Evolutionary conservation across 2,329 filamentous ascomycete genomes (phyloP), one percentile per base, ranked within the genome.

Genomic region (Alternaria infectoria): DNA sequence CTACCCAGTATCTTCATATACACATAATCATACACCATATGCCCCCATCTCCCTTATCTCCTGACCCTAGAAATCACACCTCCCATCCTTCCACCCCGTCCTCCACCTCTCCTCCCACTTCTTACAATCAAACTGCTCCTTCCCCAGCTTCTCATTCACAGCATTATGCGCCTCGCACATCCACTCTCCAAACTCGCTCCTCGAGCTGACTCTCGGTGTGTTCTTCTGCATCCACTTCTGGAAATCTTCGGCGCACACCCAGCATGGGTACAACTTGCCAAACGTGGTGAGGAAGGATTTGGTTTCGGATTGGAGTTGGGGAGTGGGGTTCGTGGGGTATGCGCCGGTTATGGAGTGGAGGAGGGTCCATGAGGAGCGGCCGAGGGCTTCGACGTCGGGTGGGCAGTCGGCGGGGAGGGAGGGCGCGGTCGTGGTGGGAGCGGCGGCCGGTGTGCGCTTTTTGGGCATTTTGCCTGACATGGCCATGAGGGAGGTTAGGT

Each of bases 211-310:
- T 59, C 82, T 75, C 43, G 95, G 89, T 75, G 88, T 87, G 69
- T 94, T 91, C 66, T 86, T 86, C 66, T 84, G 85, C 83, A 98
- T 90, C 86, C 95, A 98, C 0, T 79, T 79, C 79, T 91, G 91
- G 79, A 99, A 97, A 77, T 98, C 95, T 64, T 95, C 91, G 32
- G 94, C 96, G 80, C 96, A 99, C 4, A 91, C 88, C 93, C 94
- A 97, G 84, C 96, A 99, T 5, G 96, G 96, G 77, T 99, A 99
- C 19, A 98, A 81, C 70, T 91, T 91, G 25, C 92, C 90, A 79
- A 99, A 97, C 3, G 93, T 85, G 23, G 84, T 83, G 72, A 99
- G 86, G 81, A 99, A 98, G 55, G 88, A 86, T 59, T 85, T 85
- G 71, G 96, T 90, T 71, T 97, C 91, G 28, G 83, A 82, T 77